phyloP scores from a whole-genome alignment of 2,329 filamentous ascomycete species.

The Dactylella cylindrospora region DNA sequence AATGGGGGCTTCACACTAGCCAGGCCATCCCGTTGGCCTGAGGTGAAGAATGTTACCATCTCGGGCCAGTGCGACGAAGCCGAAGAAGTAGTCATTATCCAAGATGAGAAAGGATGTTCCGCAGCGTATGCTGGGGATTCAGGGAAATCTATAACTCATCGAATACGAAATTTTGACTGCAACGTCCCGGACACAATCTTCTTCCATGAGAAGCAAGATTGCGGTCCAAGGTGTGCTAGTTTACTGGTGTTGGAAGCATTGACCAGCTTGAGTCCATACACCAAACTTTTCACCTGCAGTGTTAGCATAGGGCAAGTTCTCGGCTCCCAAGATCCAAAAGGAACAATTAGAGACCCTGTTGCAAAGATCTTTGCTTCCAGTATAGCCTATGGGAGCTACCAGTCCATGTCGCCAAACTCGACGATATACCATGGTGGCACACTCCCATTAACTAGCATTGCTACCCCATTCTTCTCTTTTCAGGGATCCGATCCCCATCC shows the following conservation, averaged over 20 bases:
- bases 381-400: conserved; percentile 1
- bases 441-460: conserved; percentile 3
- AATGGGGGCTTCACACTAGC: neutral
- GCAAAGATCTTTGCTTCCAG: conserved; percentile 2
- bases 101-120: neutral
- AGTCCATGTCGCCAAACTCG: neutral
- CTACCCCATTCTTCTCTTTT: conserved; percentile 1
- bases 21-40: conserved; percentile 1
- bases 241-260: conserved; percentile 1
- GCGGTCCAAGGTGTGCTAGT: neutral
- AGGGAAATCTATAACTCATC: neutral
- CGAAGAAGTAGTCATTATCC: neutral
- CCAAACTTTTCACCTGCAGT: neutral
- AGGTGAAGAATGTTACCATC: neutral
- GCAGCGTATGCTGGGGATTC: neutral
- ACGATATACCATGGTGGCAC: too few relatives aligned
- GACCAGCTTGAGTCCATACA: neutral
- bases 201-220: neutral
- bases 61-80: conserved; percentile 1
- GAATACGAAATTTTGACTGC: conserved; percentile 5
- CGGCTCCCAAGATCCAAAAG: neutral
- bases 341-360: neutral
- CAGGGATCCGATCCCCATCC: neutral
- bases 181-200: conserved; percentile 2
- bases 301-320: neutral